Evolutionary conservation across 192 early-diverging fungal genomes (phyloP).

Genomic region (Spizellomyces sp.): DNA sequence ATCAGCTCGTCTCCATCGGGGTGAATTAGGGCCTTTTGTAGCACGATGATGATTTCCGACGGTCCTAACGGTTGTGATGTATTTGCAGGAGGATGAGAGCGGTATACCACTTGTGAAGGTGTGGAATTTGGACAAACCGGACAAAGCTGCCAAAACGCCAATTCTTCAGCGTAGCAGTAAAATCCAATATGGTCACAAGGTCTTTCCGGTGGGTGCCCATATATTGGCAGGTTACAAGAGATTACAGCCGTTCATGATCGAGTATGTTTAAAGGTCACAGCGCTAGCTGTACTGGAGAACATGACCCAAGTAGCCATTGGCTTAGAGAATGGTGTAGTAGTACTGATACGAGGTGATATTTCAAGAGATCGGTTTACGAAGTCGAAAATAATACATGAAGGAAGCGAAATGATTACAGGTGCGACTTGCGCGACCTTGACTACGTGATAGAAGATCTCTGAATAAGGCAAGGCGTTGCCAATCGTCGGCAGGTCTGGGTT

Average conservation of each 20-base stretch:
- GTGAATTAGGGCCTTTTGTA: constrained; percentile 45
- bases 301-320: constrained; percentile 89
- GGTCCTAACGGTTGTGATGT: not conserved
- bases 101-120: constrained; percentile 69
- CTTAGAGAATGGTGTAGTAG: constrained; percentile 87
- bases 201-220: constrained; percentile 59
- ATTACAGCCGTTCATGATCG: not conserved
- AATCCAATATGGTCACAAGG: constrained; percentile 64
- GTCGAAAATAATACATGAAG: constrained; percentile 80
- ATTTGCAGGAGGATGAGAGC: constrained; percentile 46
- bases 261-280: constrained; percentile 50
- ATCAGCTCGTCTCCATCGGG: constrained; percentile 78
- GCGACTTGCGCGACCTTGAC: constrained; percentile 12
- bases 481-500: constrained; percentile 63
- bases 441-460: constrained; percentile 25
- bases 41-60: not conserved
- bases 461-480: constrained; percentile 13
- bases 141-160: constrained; percentile 53
- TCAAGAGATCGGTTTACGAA: constrained; percentile 76
- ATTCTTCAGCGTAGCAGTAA: constrained; percentile 64
- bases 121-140: constrained; percentile 79
- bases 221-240: constrained; percentile 2
- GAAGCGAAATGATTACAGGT: constrained; percentile 85
- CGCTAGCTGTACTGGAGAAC: constrained; percentile 75
- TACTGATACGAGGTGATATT: constrained; percentile 82